Evolutionary conservation across 2,329 filamentous ascomycete species (phyloP).

Genomic region (Xylariaceae sp.): DNA sequence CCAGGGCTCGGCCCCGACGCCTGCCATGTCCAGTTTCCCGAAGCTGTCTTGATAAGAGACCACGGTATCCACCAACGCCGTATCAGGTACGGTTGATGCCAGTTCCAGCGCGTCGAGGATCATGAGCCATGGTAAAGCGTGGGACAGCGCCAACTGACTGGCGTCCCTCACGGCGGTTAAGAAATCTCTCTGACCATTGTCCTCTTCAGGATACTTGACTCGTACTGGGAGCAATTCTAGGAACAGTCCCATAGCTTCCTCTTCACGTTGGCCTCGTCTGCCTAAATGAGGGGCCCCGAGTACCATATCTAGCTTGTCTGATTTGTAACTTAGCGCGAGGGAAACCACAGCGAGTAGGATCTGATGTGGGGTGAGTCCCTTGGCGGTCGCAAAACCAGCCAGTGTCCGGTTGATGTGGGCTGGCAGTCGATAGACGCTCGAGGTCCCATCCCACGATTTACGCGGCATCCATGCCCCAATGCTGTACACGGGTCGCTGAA

Average conservation of each 20-base stretch:
- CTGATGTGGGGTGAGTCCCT: constrained; percentile 1
- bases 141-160: background rate
- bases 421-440: background rate
- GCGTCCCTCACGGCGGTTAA: background rate
- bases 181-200: background rate
- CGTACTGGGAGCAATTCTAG: constrained; percentile 2
- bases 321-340: background rate
- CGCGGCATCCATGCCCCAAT: too few species aligned
- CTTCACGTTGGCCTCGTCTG: background rate
- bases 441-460: background rate
- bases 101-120: background rate
- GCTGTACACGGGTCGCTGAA: background rate
- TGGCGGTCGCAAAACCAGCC: background rate
- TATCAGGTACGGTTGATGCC: background rate
- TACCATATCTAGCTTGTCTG: background rate
- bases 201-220: background rate
- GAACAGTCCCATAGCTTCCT: constrained; percentile 3
- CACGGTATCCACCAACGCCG: constrained; percentile 1
- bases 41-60: constrained; percentile 5
- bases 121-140: background rate
- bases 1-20: background rate
- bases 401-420: background rate
- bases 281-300: constrained; percentile 2
- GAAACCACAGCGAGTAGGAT: background rate
- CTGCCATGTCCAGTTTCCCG: background rate